Base-by-base conservation (phyloP, 164 flowering plant species). In the Macadamia tetraphylla region DNA sequence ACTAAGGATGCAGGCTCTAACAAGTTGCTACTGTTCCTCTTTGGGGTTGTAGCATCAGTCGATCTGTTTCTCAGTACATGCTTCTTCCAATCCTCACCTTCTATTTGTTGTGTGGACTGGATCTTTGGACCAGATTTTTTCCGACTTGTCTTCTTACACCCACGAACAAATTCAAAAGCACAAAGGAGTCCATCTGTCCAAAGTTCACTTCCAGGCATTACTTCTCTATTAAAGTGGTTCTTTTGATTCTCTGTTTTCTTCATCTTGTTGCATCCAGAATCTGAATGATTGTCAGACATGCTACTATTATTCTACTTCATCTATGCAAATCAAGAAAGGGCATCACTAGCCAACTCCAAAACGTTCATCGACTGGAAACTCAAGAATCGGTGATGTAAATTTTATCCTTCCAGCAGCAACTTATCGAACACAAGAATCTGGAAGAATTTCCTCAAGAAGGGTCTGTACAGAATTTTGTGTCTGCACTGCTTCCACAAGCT, bases 111-210 rank as follows among this genome's bases (percentile, higher is more conserved):
- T 48, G 60, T 40, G 31, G 70, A 53, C 31, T 65, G 70, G 15
- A 60, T 55, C 71, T 69, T 81, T 23, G 77, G 66, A 59, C 63
- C 70, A 65, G 75, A 64, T 78, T 79, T 88, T 65, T 76, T 48
- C 14, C 68, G 56, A 61, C 43, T 29, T 9, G 73, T 29, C 62
- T 69, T 85, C 74, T 67, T 82, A 17, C 46, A 75, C 18, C 81
- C 83, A 58, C 75, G 76, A 70, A 87, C 79, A 70, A 78, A 84
- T 66, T 94, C 98, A 81, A 92, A 94, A 60, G 94, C 98, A 73
- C 94, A 94, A 73, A 94, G 76, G 60, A 92, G 94, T 62, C 97
- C 98, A 78, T 89, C 87, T n/a, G 74, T 88, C 98, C 98, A 94
- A 35, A 92, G 88, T 64, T 87, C 92, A 81, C 70, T 79, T 64